Conservation (phyloP, 129 eudicot genomes). For the Chrysanthemum seticuspe region DNA sequence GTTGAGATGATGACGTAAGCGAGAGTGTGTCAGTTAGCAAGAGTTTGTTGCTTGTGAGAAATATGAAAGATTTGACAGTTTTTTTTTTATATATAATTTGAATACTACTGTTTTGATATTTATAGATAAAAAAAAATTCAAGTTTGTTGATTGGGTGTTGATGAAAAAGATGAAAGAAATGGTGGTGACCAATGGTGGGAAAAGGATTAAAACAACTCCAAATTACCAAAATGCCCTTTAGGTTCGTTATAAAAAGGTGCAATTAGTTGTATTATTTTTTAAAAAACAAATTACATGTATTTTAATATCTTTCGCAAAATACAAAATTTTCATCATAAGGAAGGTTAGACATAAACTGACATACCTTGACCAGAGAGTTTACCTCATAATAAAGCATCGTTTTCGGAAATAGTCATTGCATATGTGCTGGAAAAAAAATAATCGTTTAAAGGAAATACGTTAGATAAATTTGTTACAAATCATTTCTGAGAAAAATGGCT, state of each 20-base stretch:
- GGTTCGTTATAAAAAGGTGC: background rate
- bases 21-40: slow-evolving; percentile 25
- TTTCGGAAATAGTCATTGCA: no score
- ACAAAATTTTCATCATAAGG: no score
- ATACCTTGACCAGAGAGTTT: no score
- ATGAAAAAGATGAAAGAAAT: slow-evolving; percentile 14
- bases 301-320: no score
- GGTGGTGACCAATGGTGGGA: slow-evolving; percentile 33
- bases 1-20: slow-evolving; percentile 29
- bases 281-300: no score
- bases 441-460: no score
- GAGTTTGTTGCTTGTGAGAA: slow-evolving; percentile 24
- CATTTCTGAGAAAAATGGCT: no score
- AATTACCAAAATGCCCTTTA: slow-evolving; percentile 20
- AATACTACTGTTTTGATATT: slow-evolving; percentile 20
- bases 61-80: background rate
- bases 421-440: no score
- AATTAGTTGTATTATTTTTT: no score
- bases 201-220: slow-evolving; percentile 8
- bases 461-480: no score
- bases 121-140: slow-evolving; percentile 11
- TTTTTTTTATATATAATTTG: background rate
- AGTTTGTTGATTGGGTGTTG: slow-evolving; percentile 26
- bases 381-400: no score
- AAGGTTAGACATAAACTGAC: no score